A percentile compares a stretch with the other conserved stretches of the same genome.
Conservation (phyloP, 2,329 filamentous ascomycete species). For the Fusarium nisikadoi region DNA sequence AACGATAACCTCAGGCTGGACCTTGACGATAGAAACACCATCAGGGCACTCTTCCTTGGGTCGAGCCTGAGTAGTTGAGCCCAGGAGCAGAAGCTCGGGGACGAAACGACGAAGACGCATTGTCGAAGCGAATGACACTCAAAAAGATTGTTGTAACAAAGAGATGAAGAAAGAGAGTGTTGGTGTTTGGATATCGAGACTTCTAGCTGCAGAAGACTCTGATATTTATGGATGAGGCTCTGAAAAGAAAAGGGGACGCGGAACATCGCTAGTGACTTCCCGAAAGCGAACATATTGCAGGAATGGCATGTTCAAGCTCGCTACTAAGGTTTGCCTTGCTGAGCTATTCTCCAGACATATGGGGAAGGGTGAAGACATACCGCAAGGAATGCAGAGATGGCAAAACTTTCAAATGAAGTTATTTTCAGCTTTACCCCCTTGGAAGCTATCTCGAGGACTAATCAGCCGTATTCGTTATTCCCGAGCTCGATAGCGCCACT, state of each 20-base stretch:
- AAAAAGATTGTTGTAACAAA: not conserved
- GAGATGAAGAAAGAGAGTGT: not conserved
- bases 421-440: not conserved
- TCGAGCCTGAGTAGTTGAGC: not conserved
- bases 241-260: not conserved
- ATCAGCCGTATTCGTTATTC: not conserved
- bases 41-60: not conserved
- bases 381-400: not conserved
- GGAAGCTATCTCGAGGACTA: not conserved
- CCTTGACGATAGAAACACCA: not conserved
- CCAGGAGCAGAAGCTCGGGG: not conserved
- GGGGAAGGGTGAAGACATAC: not conserved
- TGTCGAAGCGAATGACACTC: not conserved
- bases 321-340: not conserved
- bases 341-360: no score
- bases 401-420: not conserved
- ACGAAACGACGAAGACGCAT: not conserved
- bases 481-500: not conserved
- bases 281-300: not conserved
- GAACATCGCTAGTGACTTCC: not conserved
- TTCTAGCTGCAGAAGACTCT: not conserved
- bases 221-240: slow-evolving; percentile 1
- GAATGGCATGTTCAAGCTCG: not conserved
- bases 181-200: not conserved
- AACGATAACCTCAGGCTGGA: slow-evolving; percentile 3